Percentiles rank a stretch among this genome's conserved stretches.
Evolutionary conservation across 495 filamentous ascomycete genomes (phyloP).

Genomic region (Apiosordaria backusii): DNA sequence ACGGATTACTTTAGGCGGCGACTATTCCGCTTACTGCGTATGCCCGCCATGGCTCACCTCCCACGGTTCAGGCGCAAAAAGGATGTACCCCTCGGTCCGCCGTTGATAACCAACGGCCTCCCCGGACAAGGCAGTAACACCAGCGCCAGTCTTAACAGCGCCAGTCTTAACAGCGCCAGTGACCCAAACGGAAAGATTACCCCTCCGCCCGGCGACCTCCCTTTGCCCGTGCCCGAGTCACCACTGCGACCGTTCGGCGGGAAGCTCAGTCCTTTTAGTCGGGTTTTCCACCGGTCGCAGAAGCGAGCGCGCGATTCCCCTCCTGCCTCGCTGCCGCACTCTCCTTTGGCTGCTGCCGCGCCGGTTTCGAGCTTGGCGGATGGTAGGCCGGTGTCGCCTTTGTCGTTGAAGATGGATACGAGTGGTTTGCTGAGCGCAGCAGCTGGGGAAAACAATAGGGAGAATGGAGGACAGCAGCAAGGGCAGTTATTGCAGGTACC

Average conservation of each 20-base stretch:
- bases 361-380: slow-evolving; percentile 20
- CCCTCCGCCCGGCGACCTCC: slow-evolving; percentile 21
- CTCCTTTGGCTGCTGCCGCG: slow-evolving; percentile 27
- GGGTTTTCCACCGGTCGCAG: slow-evolving; percentile 32
- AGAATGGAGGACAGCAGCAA: not conserved
- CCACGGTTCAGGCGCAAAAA: slow-evolving; percentile 28
- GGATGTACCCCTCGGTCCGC: slow-evolving; percentile 19
- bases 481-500: not conserved
- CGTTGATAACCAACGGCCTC: slow-evolving; percentile 24
- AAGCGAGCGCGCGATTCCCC: slow-evolving; percentile 44
- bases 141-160: slow-evolving; percentile 11
- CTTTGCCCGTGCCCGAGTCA: slow-evolving; percentile 8
- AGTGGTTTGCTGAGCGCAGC: not conserved
- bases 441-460: not conserved
- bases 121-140: no score
- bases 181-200: slow-evolving; percentile 19
- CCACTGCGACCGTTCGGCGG: slow-evolving; percentile 23
- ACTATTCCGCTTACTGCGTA: not conserved
- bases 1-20: not conserved
- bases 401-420: slow-evolving; percentile 22
- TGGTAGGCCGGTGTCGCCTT: slow-evolving; percentile 29
- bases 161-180: not conserved
- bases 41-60: slow-evolving; percentile 18
- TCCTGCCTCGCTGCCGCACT: slow-evolving; percentile 30
- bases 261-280: slow-evolving; percentile 30